Evolutionary conservation across 306 rosid species (phyloP).

Genomic region (Ammopiptanthus mongolicus): DNA sequence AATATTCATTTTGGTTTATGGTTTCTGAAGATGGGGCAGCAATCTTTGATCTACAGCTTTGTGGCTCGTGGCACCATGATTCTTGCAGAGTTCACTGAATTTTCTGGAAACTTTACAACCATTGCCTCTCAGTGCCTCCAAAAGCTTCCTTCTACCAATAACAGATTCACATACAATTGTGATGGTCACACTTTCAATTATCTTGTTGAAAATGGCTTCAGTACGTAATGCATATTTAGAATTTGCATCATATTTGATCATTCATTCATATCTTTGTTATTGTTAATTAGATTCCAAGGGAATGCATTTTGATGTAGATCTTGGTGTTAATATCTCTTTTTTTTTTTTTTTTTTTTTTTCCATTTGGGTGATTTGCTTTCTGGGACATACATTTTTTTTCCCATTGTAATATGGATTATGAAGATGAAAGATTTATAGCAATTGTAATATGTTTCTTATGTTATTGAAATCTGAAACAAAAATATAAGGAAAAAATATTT

Average conservation of each 20-base stretch:
- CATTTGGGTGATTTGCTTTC: conserved; percentile 2
- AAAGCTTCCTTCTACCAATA: conserved; percentile 86
- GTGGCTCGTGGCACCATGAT: conserved; percentile 86
- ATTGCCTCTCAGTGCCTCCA: conserved; percentile 92
- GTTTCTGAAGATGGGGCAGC: conserved; percentile 68
- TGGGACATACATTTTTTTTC: background rate
- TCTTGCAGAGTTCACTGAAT: conserved; percentile 81
- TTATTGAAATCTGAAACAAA: background rate
- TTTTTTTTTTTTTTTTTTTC: background rate
- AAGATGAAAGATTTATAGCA: background rate
- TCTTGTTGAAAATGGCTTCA: conserved; percentile 86
- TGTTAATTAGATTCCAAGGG: background rate
- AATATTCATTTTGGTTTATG: conserved; percentile 7
- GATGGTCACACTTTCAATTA: conserved; percentile 97
- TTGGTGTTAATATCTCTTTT: background rate
- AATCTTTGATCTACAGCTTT: conserved; percentile 91
- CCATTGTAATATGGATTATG: background rate
- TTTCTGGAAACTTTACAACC: conserved; percentile 67
- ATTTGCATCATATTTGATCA: background rate
- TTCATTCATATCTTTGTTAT: background rate
- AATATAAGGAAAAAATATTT: background rate
- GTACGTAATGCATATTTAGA: conserved; percentile 29
- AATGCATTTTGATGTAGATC: conserved; percentile 3
- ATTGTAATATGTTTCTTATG: too few species aligned
- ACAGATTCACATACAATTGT: conserved; percentile 89